Conservation (phyloP, 2,329 filamentous ascomycete species). For the Camptophora hylomeconis region DNA sequence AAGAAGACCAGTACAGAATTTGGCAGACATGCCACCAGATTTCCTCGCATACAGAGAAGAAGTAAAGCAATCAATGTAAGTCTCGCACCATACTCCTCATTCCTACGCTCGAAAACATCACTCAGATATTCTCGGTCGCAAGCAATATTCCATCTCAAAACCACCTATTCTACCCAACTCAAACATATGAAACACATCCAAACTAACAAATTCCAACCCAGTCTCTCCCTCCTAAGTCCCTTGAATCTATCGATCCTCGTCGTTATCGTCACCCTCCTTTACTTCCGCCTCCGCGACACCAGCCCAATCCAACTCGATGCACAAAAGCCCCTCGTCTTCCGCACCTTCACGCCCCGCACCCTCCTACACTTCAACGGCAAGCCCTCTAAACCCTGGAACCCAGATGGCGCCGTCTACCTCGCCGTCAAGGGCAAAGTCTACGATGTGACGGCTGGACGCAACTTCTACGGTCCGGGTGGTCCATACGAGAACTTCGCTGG, state of each 20-base stretch:
- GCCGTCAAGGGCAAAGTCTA: constrained; percentile 87
- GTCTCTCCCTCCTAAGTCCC: constrained; percentile 31
- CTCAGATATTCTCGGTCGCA: not conserved
- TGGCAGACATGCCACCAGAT: not conserved
- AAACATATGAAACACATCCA: not conserved
- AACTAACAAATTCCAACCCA: not conserved
- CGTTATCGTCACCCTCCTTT: constrained; percentile 43
- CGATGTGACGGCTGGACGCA: constrained; percentile 72
- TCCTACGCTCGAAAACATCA: not conserved
- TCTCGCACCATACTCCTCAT: not conserved
- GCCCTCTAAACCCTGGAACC: constrained; percentile 51
- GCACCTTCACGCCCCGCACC: constrained; percentile 69
- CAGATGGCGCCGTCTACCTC: constrained; percentile 41
- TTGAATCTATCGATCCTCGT: constrained; percentile 49
- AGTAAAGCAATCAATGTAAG: constrained; percentile 1
- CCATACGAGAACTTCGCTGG: constrained; percentile 96
- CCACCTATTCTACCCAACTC: not conserved
- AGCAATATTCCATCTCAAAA: not conserved
- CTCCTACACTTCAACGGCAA: constrained; percentile 78
- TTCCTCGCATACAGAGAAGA: not conserved
- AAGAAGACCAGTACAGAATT: not conserved
- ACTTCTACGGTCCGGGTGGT: constrained; percentile 93
- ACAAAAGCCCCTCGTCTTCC: constrained; percentile 63
- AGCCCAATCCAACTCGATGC: constrained; percentile 38
- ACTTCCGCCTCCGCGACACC: constrained; percentile 41